Evolutionary conservation across 441 rosid species (phyloP), one percentile per base, ranked within the genome.

Genomic region (Croton setiger): DNA sequence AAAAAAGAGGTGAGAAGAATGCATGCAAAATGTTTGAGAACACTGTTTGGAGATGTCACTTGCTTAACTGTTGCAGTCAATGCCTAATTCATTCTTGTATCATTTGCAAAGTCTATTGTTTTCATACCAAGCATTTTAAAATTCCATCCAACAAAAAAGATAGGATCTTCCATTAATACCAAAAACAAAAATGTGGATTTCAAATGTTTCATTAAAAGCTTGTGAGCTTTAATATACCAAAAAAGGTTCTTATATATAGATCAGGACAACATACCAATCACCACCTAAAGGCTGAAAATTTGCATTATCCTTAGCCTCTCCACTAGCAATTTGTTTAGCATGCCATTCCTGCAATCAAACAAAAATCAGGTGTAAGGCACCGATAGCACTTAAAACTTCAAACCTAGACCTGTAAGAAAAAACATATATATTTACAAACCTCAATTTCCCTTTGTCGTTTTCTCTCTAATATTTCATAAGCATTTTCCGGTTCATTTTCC

Each of bases 281-380:
- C 98, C 95, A 54, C 96, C 95, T 33, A 95, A 78, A 36, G 99
- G 96, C 83, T 95, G 99, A 81, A 95, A 95, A 82, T 95, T 92
- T 14, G 99, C 99, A 70, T 95, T 95, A 67, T 87, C 95, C 79
- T 79, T 87, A 59, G 96, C 97, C 80, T 90, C 99, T 72, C 97
- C 92, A 67, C 93, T 95, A 3, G 95, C 91, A 58, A 92, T 89
- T 77, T 95, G 98, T 73, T 87, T 81, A 15, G 88, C 87, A 70
- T 63, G 88, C 99, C 98, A 95, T 78, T 86, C 95, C 96, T 89
- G 83, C 73, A 73, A 61, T 64, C 20, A 66, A 76, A 68, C 12
- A 47, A 31, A 67, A 8, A 23, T 67, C 54, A 70, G 55, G 9
- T 14, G 67, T 43, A 33, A 54, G 31, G 39, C 33, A 64, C 17